Evolutionary conservation across 2,329 filamentous ascomycete species (phyloP), one percentile per base, ranked within the genome.

Genomic region (Botryotinia globosa): DNA sequence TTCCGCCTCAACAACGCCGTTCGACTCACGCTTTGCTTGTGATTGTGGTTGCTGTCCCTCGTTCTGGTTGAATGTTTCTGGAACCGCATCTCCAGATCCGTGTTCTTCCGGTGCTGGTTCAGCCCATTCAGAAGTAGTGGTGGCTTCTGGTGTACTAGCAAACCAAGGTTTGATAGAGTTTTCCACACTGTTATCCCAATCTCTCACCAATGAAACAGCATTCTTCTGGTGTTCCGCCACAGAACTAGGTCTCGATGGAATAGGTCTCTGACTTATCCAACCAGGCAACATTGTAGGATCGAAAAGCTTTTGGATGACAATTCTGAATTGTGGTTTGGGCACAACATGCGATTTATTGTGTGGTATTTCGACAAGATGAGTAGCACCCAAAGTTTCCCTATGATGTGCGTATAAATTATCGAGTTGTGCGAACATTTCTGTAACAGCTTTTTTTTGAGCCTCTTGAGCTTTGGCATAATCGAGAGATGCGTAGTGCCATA

Each of bases 261-360:
- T 70, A 0, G 83, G 83, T 3, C 87, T 83, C 16, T 80, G 80
- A 6, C 78, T 78, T 10, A 82, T 79, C 85, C 87, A 90, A 1
- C 85, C 87, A 0, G 88, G 87, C 0, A 85, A 81, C 1, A 89
- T 78, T 0, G 87, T 85, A 4, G 87, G 83, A 76, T 89, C 88
- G 69, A 88, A 83, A 3, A 88, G 78, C 56, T 82, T 81, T 0
- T 88, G 87, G 20, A 89, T 80, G 16, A 89, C 76, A 32, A 89
- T 79, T 1, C 84, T 83, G 74, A 90, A 89, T 1, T 80, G 76
- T 29, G 70, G 73, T 22, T 72, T 67, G 0, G 69, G 8, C 18
- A 45, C 45, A 20, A 34, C 37, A n/a, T 48, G 34, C 5, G 61
- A 58, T 45, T 63, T 37, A 25, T 62, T 64, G 20, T 44, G 32